Percentiles rank a stretch among this genome's conserved stretches.
Conservation (phyloP, 1,284 basidiomycete species). For the Heterobasidion occidentale region DNA sequence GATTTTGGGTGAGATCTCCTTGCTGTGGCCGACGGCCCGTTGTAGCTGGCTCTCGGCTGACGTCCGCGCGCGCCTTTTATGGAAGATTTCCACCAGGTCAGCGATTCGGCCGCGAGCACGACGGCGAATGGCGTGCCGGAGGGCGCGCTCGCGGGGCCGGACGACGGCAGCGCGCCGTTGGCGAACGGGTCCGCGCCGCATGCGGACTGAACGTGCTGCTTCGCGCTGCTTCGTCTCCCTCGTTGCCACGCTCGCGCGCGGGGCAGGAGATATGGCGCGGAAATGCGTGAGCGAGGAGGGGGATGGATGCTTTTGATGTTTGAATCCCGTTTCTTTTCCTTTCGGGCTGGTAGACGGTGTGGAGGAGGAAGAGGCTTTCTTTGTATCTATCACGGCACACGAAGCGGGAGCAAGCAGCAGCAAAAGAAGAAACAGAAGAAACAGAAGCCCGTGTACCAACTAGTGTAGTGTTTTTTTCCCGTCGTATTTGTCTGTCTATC, state of each 20-base stretch:
- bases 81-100: slow-evolving; percentile 74
- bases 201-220: background rate
- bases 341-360: background rate
- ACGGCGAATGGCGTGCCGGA: slow-evolving; percentile 37
- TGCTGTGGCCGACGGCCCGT: background rate
- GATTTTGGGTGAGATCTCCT: slow-evolving; percentile 67
- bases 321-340: background rate
- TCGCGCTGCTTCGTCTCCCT: background rate
- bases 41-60: background rate
- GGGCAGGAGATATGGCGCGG: no score
- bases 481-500: no score
- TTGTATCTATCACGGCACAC: background rate
- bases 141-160: slow-evolving; percentile 60
- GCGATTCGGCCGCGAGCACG: slow-evolving; percentile 31
- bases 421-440: background rate
- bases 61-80: background rate
- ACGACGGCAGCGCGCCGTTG: slow-evolving; percentile 17
- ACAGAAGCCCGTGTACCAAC: no score
- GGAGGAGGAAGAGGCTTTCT: background rate
- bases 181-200: background rate
- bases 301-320: background rate
- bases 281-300: background rate
- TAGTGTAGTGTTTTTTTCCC: background rate
- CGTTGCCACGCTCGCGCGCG: background rate
- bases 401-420: background rate